Evolutionary conservation across 352 stramenopile genomes (phyloP).

Genomic region (Albugo laibachii): DNA sequence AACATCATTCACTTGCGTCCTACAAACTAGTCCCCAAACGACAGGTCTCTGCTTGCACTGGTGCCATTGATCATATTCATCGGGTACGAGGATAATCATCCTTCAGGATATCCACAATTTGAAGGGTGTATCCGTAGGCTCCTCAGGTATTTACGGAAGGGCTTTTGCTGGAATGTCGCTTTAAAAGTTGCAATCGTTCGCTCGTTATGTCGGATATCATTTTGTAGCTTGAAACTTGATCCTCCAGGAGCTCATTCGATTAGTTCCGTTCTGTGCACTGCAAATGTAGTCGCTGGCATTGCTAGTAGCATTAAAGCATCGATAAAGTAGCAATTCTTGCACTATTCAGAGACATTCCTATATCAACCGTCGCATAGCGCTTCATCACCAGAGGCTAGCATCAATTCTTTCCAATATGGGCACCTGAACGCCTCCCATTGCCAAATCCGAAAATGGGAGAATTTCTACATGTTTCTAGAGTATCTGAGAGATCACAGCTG

Average conservation of each 20-base stretch:
- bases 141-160: too few relatives aligned
- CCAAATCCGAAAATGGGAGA: constrained; percentile 60
- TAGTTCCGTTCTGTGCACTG: constrained; percentile 38
- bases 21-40: too few relatives aligned
- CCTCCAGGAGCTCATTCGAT: constrained; percentile 39
- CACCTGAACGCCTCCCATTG: constrained; percentile 56
- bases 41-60: too few relatives aligned
- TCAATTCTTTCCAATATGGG: neutral
- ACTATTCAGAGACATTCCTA: constrained; percentile 68
- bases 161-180: constrained; percentile 41
- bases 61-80: too few relatives aligned
- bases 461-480: constrained; percentile 44
- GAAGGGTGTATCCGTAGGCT: neutral
- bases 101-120: neutral
- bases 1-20: too few relatives aligned
- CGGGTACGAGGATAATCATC: too few relatives aligned
- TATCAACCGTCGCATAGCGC: constrained; percentile 21
- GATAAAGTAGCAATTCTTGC: constrained; percentile 51
- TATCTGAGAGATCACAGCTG: neutral
- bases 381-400: neutral
- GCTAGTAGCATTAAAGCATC: constrained; percentile 36
- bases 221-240: constrained; percentile 41
- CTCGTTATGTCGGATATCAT: constrained; percentile 63
- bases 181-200: constrained; percentile 64
- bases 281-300: constrained; percentile 33